Evolutionary conservation across 192 early-diverging fungal genomes (phyloP), one percentile per base, ranked within the genome.

Genomic region (Neocallimastix lanati): DNA sequence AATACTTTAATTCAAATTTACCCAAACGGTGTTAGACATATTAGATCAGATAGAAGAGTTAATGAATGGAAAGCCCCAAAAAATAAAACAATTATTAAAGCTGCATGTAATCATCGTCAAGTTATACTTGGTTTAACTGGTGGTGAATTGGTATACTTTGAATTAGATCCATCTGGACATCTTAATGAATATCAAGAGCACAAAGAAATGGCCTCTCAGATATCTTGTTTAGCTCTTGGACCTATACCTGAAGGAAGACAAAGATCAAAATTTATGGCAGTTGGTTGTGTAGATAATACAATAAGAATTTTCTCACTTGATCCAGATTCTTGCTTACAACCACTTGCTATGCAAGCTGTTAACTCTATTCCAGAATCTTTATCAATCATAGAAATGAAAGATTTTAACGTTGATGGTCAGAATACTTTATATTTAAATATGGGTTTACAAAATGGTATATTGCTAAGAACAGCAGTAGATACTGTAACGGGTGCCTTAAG

Each of bases 41-140:
- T 97, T 78, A 88, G 91, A 28, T 84, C 91, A 29, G 96, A 96
- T 85, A 89, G 91, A 11, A 93, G 95, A 50, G 94, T 96, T 0
- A 94, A 90, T 81, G 97, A 98, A 85, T 99, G 98, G 98, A 91
- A 88, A 78, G 91, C 94, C 25, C 96, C 97, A 18, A 86, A 86
- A 30, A 90, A 89, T 67, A 88, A 90, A 78, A 83, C 86, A 0
- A 94, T 98, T 79, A 84, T 92, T 0, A 83, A 89, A 21, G 97
- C 95, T 0, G 91, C 95, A 0, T 93, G 92, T 76, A 96, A 96
- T 80, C 83, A 89, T 29, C 91, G 93, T 28, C 95, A 89, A 81
- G 93, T 94, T 11, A 89, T 92, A 0, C 92, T 98, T 58, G 92
- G 93, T 11, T 85, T 97, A 27, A 91, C 92, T 5, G 90, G 93